Evolutionary conservation across 2,329 filamentous ascomycete species (phyloP).

Genomic region (Onygenales sp.): DNA sequence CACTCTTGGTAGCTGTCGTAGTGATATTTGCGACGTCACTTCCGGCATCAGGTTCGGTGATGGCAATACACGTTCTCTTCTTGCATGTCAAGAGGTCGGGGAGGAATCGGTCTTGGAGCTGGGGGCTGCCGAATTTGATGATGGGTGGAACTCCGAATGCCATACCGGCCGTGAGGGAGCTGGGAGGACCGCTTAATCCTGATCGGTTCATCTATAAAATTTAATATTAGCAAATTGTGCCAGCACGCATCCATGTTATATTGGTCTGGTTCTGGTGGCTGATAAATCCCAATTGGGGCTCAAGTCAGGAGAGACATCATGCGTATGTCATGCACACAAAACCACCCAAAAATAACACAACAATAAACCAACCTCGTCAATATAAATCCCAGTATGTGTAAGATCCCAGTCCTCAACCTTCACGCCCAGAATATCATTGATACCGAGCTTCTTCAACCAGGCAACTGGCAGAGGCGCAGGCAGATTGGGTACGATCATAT

Average conservation of each 20-base stretch:
- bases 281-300: background rate
- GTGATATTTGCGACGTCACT: constrained; percentile 65
- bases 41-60: constrained; percentile 67
- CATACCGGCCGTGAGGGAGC: constrained; percentile 60
- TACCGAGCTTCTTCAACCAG: constrained; percentile 57
- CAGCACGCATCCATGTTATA: too few relatives aligned
- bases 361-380: constrained; percentile 46
- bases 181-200: constrained; percentile 54
- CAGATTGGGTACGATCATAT: constrained; percentile 63
- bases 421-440: constrained; percentile 56
- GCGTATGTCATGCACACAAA: background rate
- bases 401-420: constrained; percentile 68
- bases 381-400: constrained; percentile 60
- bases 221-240: background rate
- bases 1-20: constrained; percentile 54
- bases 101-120: constrained; percentile 57
- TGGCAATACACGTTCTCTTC: constrained; percentile 64
- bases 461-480: constrained; percentile 59
- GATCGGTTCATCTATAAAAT: constrained; percentile 48
- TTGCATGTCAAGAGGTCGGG: constrained; percentile 58
- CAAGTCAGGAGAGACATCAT: background rate
- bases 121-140: constrained; percentile 54
- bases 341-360: background rate
- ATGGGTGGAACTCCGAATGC: constrained; percentile 65
- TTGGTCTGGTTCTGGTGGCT: too few relatives aligned